Conservation (phyloP, 257 asterid genomes). For the Petunia secreta region DNA sequence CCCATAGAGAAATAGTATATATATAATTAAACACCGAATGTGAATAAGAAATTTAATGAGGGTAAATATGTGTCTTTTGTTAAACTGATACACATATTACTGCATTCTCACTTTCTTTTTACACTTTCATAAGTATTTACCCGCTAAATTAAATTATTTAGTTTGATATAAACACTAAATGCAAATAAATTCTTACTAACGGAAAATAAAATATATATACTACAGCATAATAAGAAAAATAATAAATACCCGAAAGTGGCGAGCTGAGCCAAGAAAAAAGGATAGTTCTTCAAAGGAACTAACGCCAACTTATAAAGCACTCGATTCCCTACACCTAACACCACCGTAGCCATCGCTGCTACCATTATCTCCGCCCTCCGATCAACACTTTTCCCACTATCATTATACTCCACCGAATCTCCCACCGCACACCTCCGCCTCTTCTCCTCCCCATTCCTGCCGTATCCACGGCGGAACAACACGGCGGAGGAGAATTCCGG, state of each 20-base stretch:
- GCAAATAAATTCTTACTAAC: too few species aligned
- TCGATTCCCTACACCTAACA: slow-evolving; percentile 89
- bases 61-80: too few species aligned
- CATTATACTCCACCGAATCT: slow-evolving; percentile 35
- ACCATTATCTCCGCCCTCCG: slow-evolving; percentile 64
- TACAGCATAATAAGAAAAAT: too few species aligned
- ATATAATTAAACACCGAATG: too few species aligned
- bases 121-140: too few species aligned
- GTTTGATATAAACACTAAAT: too few species aligned
- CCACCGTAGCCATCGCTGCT: slow-evolving; percentile 79
- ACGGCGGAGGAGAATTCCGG: background rate
- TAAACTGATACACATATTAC: too few species aligned
- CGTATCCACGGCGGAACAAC: background rate
- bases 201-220: background rate
- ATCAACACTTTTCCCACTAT: slow-evolving; percentile 36
- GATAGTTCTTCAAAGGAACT: slow-evolving; percentile 84
- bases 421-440: slow-evolving; percentile 32
- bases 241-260: slow-evolving; percentile 86
- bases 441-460: background rate
- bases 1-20: background rate
- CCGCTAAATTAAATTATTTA: too few species aligned
- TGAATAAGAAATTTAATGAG: too few species aligned
- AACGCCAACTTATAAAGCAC: slow-evolving; percentile 92
- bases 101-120: too few species aligned
- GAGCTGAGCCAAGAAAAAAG: slow-evolving; percentile 92